A percentile compares a stretch with the other conserved stretches of the same genome.
These are phyloP conservation scores for Pichia cactophila DNA, from an alignment of 1,139 yeast species.

Conservation along the genomic window DNA sequence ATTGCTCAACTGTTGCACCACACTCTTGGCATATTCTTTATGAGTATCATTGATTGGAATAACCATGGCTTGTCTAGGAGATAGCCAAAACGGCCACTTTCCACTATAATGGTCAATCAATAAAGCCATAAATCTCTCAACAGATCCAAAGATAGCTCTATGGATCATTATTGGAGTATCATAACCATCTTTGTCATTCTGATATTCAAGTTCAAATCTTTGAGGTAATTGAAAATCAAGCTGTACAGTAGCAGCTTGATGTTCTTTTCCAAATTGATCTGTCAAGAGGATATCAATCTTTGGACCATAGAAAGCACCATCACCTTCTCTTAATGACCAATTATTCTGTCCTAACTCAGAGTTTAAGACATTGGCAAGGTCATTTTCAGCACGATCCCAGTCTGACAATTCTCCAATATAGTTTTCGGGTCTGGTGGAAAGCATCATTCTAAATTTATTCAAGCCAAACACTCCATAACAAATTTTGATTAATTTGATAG, in stretches of 20 bases:
- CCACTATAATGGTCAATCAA: constrained; percentile 87
- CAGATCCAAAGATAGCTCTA: constrained; percentile 90
- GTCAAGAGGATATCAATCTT: constrained; percentile 91
- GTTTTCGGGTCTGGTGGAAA: constrained; percentile 91
- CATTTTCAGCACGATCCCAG: constrained; percentile 83
- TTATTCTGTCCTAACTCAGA: constrained; percentile 55
- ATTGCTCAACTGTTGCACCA: constrained; percentile 46
- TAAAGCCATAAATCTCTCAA: constrained; percentile 88
- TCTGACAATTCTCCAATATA: constrained; percentile 79
- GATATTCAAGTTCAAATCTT: constrained; percentile 76
- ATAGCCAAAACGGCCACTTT: constrained; percentile 97
- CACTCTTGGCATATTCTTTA: constrained; percentile 43
- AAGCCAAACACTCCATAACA: constrained; percentile 83
- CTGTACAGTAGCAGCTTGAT: constrained; percentile 97
- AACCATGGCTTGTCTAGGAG: constrained; percentile 86
- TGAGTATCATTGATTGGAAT: constrained; percentile 67
- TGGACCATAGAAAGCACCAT: constrained; percentile 99
- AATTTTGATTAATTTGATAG: constrained; percentile 70
- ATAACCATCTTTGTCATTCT: constrained; percentile 39
- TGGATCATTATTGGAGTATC: constrained; percentile 86
- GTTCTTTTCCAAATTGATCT: constrained; percentile 89
- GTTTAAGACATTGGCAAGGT: constrained; percentile 67
- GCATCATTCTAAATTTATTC: constrained; percentile 70
- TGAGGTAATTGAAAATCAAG: constrained; percentile 94
- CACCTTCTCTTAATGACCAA: constrained; percentile 92